phyloP scores from a whole-genome alignment of 192 early-diverging fungal species.

The Podila clonocystis region DNA sequence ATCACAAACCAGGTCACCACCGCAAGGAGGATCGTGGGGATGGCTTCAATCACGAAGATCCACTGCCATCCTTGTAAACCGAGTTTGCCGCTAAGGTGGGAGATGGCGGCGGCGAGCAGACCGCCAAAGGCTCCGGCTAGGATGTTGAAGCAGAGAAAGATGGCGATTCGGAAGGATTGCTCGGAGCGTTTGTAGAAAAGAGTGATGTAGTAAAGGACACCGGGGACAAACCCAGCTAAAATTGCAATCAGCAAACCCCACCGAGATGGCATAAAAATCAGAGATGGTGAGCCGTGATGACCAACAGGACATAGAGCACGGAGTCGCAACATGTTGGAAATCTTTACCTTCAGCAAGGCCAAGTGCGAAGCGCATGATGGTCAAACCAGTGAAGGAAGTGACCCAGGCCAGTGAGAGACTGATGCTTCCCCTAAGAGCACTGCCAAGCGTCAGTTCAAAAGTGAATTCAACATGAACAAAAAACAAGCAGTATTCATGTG shows the following conservation, averaged over 20 bases:
- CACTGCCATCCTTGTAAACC: conserved; percentile 73
- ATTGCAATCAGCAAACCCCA: conserved; percentile 55
- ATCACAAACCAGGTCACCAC: conserved; percentile 61
- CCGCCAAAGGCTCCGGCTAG: conserved; percentile 81
- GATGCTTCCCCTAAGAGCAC: conserved; percentile 59
- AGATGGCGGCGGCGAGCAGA: conserved; percentile 75
- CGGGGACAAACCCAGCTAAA: conserved; percentile 78
- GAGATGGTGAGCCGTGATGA: conserved; percentile 13
- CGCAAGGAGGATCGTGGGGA: conserved; percentile 70
- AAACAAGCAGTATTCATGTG: too few relatives aligned
- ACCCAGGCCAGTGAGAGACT: conserved; percentile 71
- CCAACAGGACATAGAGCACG: conserved; percentile 31
- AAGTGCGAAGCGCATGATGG: conserved; percentile 51
- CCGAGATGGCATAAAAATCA: conserved; percentile 14
- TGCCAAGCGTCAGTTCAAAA: neutral
- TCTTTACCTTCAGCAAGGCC: conserved; percentile 21
- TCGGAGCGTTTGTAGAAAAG: conserved; percentile 78
- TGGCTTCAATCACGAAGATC: conserved; percentile 77
- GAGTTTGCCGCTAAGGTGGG: conserved; percentile 59
- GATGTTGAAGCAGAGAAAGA: conserved; percentile 76
- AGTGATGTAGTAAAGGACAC: conserved; percentile 74
- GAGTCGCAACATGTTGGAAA: neutral
- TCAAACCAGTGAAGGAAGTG: conserved; percentile 59
- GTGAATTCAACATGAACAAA: neutral
- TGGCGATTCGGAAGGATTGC: conserved; percentile 68